Base-by-base conservation (phyloP, 73 alveolate genomes). In the Paramecium tetraurelia region DNA sequence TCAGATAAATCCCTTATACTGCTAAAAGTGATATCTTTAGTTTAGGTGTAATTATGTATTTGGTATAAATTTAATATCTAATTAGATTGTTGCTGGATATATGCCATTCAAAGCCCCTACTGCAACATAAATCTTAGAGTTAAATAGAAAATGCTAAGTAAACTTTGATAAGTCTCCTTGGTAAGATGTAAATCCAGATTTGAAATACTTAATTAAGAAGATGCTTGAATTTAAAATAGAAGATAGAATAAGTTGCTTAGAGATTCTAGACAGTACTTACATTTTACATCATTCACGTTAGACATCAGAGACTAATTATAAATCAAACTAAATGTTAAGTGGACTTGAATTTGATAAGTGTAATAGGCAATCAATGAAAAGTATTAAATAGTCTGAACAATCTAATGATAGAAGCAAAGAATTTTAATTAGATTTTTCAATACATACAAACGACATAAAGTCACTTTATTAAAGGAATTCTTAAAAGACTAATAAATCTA, bases 11-110 rank as follows among this genome's bases (percentile, higher is more conserved):
- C 16, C 93, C 95, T 33, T 80, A 85, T 80, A 63, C 88, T 46
- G 93, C 86, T 75, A 92, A 92, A 31, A 59, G 95, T 46, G 95
- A 92, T 35, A 85, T 92, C 7, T 92, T 58, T 58, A 92, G 95
- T 92, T 58, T 92, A 48, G 95, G 95, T 16, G 92, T 80, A 9
- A 92, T 92, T 10, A 71, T 83, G 43, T 92, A 84, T 84, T 58
- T 80, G 70, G 90, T 80, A 80, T n/a, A 4, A 4, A 41, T 20
- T 35, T 22, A 43, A 44, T 41, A 8, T 12, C n/a, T 12, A 80
- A 20, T 44, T 1, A 80, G 90, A 80, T 80, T 40, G 75, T 46
- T 44, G 72, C 76, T 80, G 90, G 90, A 8, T 80, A 40, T 80
- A 27, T 27, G 43, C 90, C 90, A 24, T 80, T 80, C 18, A 80